Base-by-base conservation (phyloP, 441 rosid genomes). In the California macrophylla region DNA sequence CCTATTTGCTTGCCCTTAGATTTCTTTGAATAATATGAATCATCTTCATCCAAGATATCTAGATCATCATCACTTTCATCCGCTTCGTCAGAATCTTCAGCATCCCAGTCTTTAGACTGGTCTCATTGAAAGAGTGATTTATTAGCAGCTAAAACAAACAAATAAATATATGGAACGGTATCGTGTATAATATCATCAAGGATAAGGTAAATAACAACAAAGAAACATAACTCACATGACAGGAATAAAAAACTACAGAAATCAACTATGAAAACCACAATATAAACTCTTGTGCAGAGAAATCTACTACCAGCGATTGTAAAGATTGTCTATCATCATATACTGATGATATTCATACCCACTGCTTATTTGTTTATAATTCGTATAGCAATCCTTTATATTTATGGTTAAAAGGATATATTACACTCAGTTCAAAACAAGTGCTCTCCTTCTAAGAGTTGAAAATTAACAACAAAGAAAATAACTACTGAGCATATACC, bases 71-170 rank as follows among this genome's bases (percentile, higher is more conserved):
- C 87, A 78, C 79, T 85, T 72, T 83, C 84, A 69, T 79, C 88
- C 13, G 85, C 96, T 76, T 84, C 92, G 52, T 88, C 96, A 69
- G 93, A 91, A 70, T 81, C 88, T 77, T 82, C 91, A 80, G 71
- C 91, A 67, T 83, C 92, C 98, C 97, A 88, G 52, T 85, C 86
- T 79, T 91, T 85, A 72, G 76, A 92, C 95, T 87, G 78, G 73
- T 56, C 69, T 74, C 15, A 58, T 4, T n/a, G n/a, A 67, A 72
- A 74, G 72, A 78, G 34, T 62, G 64, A 56, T 32, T 30, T 8
- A 38, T 69, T 60, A 78, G 73, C 66, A 61, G 36, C 34, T 26
- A 61, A 61, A 26, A 29, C 4, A 61, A 28, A 4, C 30, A 58
- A 58, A 45, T 24, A 67, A 26, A 15, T 18, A 24, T 20, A 70